These are phyloP conservation scores for Mimosa bimucronata DNA, from an alignment of 306 rosid species.

Conservation along the genomic window DNA sequence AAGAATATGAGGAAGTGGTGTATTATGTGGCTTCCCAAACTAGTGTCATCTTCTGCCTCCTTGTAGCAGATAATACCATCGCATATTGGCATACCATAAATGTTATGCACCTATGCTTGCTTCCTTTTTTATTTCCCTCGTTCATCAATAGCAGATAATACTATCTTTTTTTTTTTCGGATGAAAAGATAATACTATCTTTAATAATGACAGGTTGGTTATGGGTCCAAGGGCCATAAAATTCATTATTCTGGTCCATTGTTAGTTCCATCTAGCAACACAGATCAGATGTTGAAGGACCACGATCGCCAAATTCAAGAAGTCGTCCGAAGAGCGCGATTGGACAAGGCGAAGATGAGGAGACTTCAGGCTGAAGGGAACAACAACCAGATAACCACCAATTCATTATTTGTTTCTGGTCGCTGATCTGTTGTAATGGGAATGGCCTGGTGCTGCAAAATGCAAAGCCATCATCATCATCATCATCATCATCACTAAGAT, in stretches of 20 bases:
- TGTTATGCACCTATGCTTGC: constrained; percentile 4
- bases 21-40: neutral
- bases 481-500: constrained; percentile 38
- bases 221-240: constrained; percentile 93
- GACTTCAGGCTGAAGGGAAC: constrained; percentile 80
- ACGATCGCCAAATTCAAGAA: constrained; percentile 96
- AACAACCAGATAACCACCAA: constrained; percentile 70
- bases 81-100: neutral
- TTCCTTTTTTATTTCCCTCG: neutral
- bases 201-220: constrained; percentile 68
- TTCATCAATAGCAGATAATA: neutral
- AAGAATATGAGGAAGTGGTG: neutral
- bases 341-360: constrained; percentile 87
- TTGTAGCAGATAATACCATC: too few species aligned
- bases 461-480: constrained; percentile 43
- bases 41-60: neutral
- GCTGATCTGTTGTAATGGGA: constrained; percentile 48
- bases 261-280: constrained; percentile 89
- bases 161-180: too few species aligned
- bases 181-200: constrained; percentile 2
- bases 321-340: constrained; percentile 86
- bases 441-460: constrained; percentile 33
- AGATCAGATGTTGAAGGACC: constrained; percentile 99
- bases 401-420: constrained; percentile 93
- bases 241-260: constrained; percentile 96